These are phyloP conservation scores for Thyridium curvatum DNA, from an alignment of 2,329 filamentous ascomycete genomes.

Conservation along the genomic window DNA sequence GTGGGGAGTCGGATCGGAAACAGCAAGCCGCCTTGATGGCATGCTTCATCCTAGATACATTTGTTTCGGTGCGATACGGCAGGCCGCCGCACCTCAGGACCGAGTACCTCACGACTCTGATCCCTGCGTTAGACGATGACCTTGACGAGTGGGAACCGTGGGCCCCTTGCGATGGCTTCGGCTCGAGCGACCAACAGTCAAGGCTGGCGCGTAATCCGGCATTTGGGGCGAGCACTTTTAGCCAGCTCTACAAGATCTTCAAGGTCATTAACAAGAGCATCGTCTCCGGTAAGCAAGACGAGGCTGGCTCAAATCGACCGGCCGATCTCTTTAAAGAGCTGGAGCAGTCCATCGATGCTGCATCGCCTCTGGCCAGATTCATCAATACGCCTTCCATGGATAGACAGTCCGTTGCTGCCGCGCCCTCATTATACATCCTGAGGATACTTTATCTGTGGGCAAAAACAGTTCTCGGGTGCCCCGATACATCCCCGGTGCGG, in stretches of 20 bases:
- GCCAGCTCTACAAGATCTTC: constrained; percentile 32
- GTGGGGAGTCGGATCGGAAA: too few species aligned
- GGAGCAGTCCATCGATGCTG: too few species aligned
- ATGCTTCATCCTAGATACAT: constrained; percentile 57
- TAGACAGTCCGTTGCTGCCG: too few species aligned
- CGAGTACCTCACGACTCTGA: constrained; percentile 24
- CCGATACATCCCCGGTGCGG: constrained; percentile 5
- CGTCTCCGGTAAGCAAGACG: too few species aligned
- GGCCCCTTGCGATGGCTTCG: constrained; percentile 43
- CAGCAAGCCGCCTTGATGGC: constrained; percentile 35
- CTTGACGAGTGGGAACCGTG: constrained; percentile 72
- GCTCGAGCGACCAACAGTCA: constrained; percentile 12
- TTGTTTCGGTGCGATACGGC: constrained; percentile 46
- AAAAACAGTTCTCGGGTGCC: constrained; percentile 4
- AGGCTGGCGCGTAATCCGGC: constrained; percentile 18
- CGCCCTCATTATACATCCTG: too few species aligned
- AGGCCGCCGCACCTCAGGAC: constrained; percentile 42
- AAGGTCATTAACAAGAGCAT: constrained; percentile 21
- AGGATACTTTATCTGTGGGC: too few species aligned
- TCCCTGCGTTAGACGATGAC: constrained; percentile 54
- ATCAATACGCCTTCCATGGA: too few species aligned
- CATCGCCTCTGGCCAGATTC: too few species aligned
- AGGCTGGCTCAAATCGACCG: too few species aligned
- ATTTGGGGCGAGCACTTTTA: constrained; percentile 33
- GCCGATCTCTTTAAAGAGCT: constrained; percentile 5